Evolutionary conservation across 208 protist species (phyloP), one percentile per base, ranked within the genome.

Genomic region (Trypanosoma brucei): DNA sequence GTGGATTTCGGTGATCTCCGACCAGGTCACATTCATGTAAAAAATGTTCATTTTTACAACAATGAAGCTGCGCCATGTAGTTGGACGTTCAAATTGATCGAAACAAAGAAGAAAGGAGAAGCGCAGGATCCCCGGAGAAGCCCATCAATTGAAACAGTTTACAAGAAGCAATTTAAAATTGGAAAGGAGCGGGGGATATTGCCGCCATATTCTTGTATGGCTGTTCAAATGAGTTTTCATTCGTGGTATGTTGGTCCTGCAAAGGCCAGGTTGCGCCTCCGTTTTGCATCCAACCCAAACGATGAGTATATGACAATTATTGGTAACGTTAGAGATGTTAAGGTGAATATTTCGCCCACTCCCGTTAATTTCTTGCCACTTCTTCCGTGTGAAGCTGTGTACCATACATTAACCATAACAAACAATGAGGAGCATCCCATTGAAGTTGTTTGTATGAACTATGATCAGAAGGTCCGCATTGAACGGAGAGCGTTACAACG

Each of bases 1-100:
- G 37, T 98, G 30, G 77, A 94, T 72, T 98, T 98, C 81, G 95
- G 92, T 6, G 58, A 68, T 11, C 78, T 97, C n/a, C 62, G 81
- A 11, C 65, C 96, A 9, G 96, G 96, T 39, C 68, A 31, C 50
- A 33, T 7, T n/a, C 75, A 92, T 55, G 73, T 91, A 35, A 83
- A 83, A 44, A 78, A 94, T 31, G 57, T 95, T 55, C 70, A 83
- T 56, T 80, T 98, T 37, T 60, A 45, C 2, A 98, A 98, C 59
- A 68, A 81, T 5, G 84, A 96, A 64, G 84, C 81, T 14, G 79
- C 98, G 39, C 69, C 88, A 51, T 96, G 86, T 73, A 81, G 86
- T 34, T 98, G 96, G 96, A 72, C 62, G 1, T 63, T 94, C n/a
- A 75, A 55, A 34, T 76, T 75, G 49, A 77, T 73, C 54, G 81